Base-by-base conservation (phyloP, 2,329 filamentous ascomycete species). In the Paramyrothecium roridum region DNA sequence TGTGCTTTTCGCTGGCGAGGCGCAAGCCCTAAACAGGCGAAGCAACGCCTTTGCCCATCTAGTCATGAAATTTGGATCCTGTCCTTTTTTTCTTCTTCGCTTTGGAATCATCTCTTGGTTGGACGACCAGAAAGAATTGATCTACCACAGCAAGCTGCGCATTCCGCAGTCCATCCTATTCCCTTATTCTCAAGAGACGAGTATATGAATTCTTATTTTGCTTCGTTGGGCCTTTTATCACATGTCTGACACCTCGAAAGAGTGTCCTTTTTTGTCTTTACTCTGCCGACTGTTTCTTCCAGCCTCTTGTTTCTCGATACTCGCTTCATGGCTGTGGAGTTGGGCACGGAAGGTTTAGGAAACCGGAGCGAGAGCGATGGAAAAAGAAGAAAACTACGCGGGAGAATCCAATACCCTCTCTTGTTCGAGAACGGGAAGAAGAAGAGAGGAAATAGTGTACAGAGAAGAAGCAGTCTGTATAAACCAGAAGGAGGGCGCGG, bases 241-340 rank as follows among this genome's bases (percentile, higher is more conserved):
- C 3, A 23, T 37, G 51, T 43, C 16, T 43, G 13, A 43, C 10
- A 30, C 10, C 26, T 43, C 37, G 37, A 43, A 13, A 43, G n/a
- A 13, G n/a, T 16, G 13, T 6, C 13, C 12, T 43, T 6, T 43
- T 13, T 13, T 16, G 13, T 6, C 13, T 19, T 43, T 6, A 8
- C 37, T 13, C 37, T 43, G 26, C 26, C 26, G 4, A 10, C 26
- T 43, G 13, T 43, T 43, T 16, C 37, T 43, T n/a, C n/a, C 37
- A 43, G 37, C 6, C 37, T 43, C n/a, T 43, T 16, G 37, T 43
- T 43, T 43, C 37, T 43, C 26, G 37, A 43, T 43, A 43, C 37
- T 52, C 52, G 45, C 56, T 53, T 54, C 54, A 56, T 58, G 46
- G 58, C 52, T 50, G 43, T 33, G 56, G 56, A 59, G 56, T 56